Evolutionary conservation across 345 rosid species (phyloP).

Genomic region (Arabidopsis arenosa): DNA sequence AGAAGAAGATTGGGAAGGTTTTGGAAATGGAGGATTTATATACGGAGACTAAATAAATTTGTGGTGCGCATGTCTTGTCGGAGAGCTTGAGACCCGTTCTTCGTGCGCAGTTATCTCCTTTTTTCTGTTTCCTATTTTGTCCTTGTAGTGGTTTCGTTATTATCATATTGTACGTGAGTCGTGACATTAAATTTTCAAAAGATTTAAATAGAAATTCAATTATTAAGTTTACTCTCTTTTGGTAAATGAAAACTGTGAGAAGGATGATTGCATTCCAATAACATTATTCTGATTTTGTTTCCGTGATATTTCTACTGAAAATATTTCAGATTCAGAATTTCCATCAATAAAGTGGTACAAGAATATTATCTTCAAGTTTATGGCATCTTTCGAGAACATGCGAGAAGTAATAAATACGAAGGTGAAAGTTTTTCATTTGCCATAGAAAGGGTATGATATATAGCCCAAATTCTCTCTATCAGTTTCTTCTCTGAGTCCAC

Average conservation of each 20-base stretch:
- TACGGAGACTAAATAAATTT: conserved; percentile 22
- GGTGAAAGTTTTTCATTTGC: background rate
- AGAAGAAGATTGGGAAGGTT: conserved; percentile 29
- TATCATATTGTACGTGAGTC: background rate
- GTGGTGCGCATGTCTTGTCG: conserved; percentile 49
- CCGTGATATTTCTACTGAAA: background rate
- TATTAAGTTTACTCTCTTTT: background rate
- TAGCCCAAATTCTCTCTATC: too few species aligned
- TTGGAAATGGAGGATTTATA: conserved; percentile 29
- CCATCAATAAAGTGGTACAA: background rate
- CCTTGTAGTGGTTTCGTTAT: conserved; percentile 12
- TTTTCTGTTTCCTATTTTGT: background rate
- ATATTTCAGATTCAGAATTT: background rate
- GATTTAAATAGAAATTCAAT: too few species aligned
- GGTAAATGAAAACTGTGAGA: conserved; percentile 11
- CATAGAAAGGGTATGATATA: background rate
- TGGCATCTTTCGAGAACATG: conserved; percentile 9
- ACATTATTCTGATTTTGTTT: background rate
- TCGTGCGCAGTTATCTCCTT: conserved; percentile 17
- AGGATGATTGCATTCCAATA: background rate
- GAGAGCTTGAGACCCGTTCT: conserved; percentile 48
- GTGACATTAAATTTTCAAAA: background rate
- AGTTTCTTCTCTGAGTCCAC: too few species aligned
- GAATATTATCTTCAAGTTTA: background rate
- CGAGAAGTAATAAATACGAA: background rate